Base-by-base conservation (phyloP, 345 rosid genomes). In the Dimocarpus longan region DNA sequence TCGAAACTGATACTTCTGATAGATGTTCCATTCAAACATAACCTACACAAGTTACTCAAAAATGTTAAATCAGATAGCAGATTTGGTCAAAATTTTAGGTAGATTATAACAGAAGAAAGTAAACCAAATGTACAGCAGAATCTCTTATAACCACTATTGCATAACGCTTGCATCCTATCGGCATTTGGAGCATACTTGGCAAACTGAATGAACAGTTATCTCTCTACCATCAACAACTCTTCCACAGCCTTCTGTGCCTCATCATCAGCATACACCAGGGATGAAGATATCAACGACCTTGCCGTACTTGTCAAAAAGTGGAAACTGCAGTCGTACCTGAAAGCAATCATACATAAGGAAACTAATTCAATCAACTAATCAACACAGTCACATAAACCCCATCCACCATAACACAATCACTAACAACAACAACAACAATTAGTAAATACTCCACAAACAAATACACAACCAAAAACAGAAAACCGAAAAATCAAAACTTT, bases 131-230 rank as follows among this genome's bases (percentile, higher is more conserved):
- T 16, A 7, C 32, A 28, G 32, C 32, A 28, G 1, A 28, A 28
- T 28, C 32, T 28, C 32, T 28, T 2, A 28, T 18, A 57, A 57
- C 24, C 6, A n/a, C n/a, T n/a, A n/a, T n/a, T n/a, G n/a, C n/a
- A 26, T 26, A 72, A 43, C 26, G 74, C 97, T 86, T 84, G 93
- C 99, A 93, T 95, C 79, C 86, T 90, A 84, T 93, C 99, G 32
- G 99, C 97, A 87, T 92, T 91, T 10, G 99, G 98, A 21, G 98
- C 99, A 73, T 96, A 94, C 67, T 96, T 96, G 0, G 99, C 97
- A 82, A 96, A 93, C 56, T 96, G 99, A 26, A 26, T 26, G 28
- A 78, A 96, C 99, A 26, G 93, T 92, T 63, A 96, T 96, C 79
- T 96, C 99, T 39, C 98, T 88, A 57, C 98, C 98, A 86, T 96